Percentiles rank a stretch among this genome's conserved stretches.
phyloP scores from a whole-genome alignment of 371 early-diverging fungal species.

The Rhizopus arrhizus region DNA sequence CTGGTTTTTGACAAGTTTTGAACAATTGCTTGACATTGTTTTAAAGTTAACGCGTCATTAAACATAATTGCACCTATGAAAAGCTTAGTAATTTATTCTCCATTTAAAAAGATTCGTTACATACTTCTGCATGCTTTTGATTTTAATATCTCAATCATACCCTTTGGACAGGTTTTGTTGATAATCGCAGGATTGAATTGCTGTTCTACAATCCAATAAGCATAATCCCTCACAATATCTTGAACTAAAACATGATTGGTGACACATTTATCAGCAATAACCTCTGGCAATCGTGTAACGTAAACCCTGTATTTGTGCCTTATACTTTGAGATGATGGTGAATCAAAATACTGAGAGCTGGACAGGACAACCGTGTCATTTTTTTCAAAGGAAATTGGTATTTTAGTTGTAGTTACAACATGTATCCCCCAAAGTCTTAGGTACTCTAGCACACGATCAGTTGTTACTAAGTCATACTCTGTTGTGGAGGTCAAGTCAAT shows the following conservation, averaged over 20 bases:
- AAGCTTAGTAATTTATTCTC: conserved; percentile 2
- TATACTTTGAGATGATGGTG: conserved; percentile 22
- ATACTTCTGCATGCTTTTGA: conserved; percentile 77
- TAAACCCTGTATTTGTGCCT: not conserved
- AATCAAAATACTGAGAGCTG: conserved; percentile 40
- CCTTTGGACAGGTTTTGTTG: conserved; percentile 59
- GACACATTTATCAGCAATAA: conserved; percentile 67
- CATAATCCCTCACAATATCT: conserved; percentile 56
- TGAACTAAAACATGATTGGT: conserved; percentile 50
- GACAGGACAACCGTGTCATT: conserved; percentile 9
- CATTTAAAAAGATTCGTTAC: not conserved
- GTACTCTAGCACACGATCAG: conserved; percentile 22
- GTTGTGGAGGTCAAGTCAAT: conserved; percentile 40
- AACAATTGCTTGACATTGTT: conserved; percentile 60
- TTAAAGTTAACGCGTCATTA: conserved; percentile 59
- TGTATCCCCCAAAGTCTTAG: conserved; percentile 67
- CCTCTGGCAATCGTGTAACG: conserved; percentile 46
- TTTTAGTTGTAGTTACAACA: conserved; percentile 13
- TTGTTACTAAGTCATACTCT: conserved; percentile 39
- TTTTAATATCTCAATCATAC: conserved; percentile 68
- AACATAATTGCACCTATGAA: conserved; percentile 76
- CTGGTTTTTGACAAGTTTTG: conserved; percentile 52
- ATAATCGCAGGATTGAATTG: conserved; percentile 13
- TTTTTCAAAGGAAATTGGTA: not conserved
- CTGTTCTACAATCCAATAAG: conserved; percentile 37